Evolutionary conservation across 225 moss, liverwort and hornwort genomes (phyloP).

Genomic region (Pleurozium schreberi): DNA sequence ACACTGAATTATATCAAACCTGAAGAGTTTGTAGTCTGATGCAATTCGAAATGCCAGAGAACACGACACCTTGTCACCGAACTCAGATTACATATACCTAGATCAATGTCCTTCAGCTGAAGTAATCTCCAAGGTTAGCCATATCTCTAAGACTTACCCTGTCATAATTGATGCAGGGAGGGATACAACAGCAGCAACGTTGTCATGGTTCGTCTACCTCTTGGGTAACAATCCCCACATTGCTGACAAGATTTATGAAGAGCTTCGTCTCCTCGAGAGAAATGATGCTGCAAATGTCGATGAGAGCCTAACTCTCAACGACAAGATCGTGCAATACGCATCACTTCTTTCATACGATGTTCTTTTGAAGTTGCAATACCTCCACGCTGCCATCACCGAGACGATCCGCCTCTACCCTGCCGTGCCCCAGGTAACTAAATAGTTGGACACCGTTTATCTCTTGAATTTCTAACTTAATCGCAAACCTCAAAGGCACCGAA

Average conservation of each 20-base stretch:
- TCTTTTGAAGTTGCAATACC: conserved; percentile 40
- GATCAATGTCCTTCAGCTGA: no score
- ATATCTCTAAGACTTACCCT: background rate
- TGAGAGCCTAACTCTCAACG: background rate
- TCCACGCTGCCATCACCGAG: conserved; percentile 48
- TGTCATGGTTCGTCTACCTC: conserved; percentile 54
- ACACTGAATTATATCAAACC: background rate
- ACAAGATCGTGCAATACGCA: conserved; percentile 5
- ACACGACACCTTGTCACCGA: background rate
- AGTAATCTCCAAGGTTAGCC: background rate
- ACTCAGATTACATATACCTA: background rate
- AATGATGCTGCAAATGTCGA: background rate
- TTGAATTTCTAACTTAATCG: background rate
- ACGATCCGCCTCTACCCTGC: conserved; percentile 58
- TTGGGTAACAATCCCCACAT: conserved; percentile 24
- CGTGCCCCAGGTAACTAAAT: conserved; percentile 32
- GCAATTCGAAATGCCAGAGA: background rate
- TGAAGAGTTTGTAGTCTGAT: no score
- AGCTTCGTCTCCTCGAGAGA: conserved; percentile 16
- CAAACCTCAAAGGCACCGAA: background rate
- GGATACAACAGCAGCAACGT: conserved; percentile 46
- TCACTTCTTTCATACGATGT: conserved; percentile 41
- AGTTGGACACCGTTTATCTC: background rate
- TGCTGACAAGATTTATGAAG: conserved; percentile 29
- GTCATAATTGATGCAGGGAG: conserved; percentile 13